Percentiles rank a stretch among this genome's conserved stretches.
Evolutionary conservation across 495 filamentous ascomycete genomes (phyloP).

Genomic region (Aspergillus bridgeri): DNA sequence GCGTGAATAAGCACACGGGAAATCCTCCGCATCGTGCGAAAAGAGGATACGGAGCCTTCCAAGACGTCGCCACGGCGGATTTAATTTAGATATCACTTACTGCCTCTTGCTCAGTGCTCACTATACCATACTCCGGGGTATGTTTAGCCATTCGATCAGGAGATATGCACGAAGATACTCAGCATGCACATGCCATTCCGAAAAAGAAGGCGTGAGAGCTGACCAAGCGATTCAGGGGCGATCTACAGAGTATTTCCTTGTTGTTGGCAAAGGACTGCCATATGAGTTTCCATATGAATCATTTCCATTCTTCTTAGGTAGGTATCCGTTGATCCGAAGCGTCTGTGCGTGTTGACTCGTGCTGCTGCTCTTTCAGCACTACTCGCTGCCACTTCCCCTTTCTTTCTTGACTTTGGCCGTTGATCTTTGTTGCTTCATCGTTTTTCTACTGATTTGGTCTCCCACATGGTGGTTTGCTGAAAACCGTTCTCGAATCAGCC

Average conservation of each 20-base stretch:
- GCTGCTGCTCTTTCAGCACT: neutral
- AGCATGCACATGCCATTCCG: neutral
- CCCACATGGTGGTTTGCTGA: too few species aligned
- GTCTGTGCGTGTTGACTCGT: neutral
- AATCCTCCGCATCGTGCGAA: slow-evolving; percentile 4
- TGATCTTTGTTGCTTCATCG: neutral
- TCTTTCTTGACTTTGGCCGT: neutral
- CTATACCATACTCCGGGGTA: neutral
- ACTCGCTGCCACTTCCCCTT: neutral
- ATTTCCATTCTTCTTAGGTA: neutral
- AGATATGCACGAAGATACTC: neutral
- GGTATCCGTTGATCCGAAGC: neutral
- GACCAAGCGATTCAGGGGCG: neutral
- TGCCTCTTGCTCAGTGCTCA: neutral
- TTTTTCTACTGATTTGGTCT: neutral
- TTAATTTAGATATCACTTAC: neutral
- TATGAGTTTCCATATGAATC: neutral
- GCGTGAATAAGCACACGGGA: slow-evolving; percentile 1
- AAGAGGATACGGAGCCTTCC: neutral
- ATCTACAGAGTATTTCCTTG: neutral
- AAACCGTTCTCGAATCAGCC: too few species aligned
- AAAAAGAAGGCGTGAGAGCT: neutral
- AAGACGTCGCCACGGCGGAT: neutral
- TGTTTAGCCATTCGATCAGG: neutral
- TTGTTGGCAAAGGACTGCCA: neutral